Base-by-base conservation (phyloP, 768 basidiomycete species). In the Lentinula detonsa region DNA sequence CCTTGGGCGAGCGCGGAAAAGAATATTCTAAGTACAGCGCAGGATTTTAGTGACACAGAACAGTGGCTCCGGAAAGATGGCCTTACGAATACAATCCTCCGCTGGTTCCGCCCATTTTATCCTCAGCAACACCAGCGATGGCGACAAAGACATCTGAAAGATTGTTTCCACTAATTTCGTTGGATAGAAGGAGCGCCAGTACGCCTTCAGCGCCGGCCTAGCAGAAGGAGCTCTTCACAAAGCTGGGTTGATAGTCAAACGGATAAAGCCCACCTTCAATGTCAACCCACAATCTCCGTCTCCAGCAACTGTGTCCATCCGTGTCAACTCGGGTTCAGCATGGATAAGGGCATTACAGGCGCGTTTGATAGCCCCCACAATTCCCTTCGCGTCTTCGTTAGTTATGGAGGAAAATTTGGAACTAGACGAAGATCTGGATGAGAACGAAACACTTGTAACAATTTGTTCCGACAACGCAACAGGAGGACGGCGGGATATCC, bases 1-100 rank as follows among this genome's bases (percentile, higher is more conserved):
- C 83, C 84, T 73, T 91, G 90, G 0, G 91, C 89, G 9, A 96
- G 82, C 4, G 85, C 90, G 10, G 93, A 92, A 77, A 95, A 93
- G 77, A 94, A 95, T 63, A 96, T 95, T 1, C 93, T 94, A 28
- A 2, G 11, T 16, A 6, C 6, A 13, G 13, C 15, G 16, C 18
- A 13, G 6, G 8, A 10, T 16, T 4, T 37, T 8, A 37, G 9
- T 53, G 21, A 34, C 9, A 4, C 5, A 21, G 13, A 4, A 23
- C 8, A 9, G 5, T 39, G 16, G 23, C 2, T 4, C 6, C 5
- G 43, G 18, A 53, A 42, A 39, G 59, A 53, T 10, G 34, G 5
- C 83, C 90, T 61, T 65, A 93, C 91, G 93, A 94, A 71, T 95
- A 96, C 31, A 96, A 72, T 0, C 93, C 93, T 3, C 94, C 94